Conservation (phyloP, 2,329 filamentous ascomycete genomes). For the Exophiala sp. region DNA sequence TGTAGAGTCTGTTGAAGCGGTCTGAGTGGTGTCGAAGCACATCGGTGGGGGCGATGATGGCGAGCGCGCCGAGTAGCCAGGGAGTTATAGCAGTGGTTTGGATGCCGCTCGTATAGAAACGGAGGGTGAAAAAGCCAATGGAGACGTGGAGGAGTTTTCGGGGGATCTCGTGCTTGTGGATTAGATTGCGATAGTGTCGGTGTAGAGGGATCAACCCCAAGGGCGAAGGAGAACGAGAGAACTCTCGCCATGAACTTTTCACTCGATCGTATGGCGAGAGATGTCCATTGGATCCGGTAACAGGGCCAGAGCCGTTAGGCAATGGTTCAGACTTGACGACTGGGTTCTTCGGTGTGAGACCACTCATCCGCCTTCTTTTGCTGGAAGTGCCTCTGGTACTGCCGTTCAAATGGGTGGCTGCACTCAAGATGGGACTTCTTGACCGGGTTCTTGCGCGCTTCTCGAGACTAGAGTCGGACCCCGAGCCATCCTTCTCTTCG, state of each 20-base stretch:
- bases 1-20: conserved; percentile 79
- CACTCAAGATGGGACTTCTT: conserved; percentile 56
- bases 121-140: conserved; percentile 88
- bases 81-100: conserved; percentile 76
- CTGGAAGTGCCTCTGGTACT: conserved; percentile 19
- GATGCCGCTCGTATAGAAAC: conserved; percentile 72
- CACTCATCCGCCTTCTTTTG: conserved; percentile 46
- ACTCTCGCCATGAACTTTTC: conserved; percentile 64
- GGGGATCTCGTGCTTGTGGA: conserved; percentile 95
- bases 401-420: conserved; percentile 29
- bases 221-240: conserved; percentile 87
- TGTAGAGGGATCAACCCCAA: conserved; percentile 94
- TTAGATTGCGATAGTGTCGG: conserved; percentile 80
- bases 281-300: conserved; percentile 55
- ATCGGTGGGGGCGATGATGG: conserved; percentile 80
- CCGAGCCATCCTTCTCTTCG: conserved; percentile 49
- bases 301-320: conserved; percentile 36
- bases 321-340: conserved; percentile 37
- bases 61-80: conserved; percentile 69
- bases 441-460: conserved; percentile 63
- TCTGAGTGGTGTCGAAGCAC: conserved; percentile 75
- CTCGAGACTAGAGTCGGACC: conserved; percentile 50
- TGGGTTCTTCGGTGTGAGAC: conserved; percentile 46
- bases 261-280: conserved; percentile 63
- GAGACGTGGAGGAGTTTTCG: conserved; percentile 90